phyloP scores from a whole-genome alignment of 1,284 basidiomycete genomes.

The Dichomitus squalens region DNA sequence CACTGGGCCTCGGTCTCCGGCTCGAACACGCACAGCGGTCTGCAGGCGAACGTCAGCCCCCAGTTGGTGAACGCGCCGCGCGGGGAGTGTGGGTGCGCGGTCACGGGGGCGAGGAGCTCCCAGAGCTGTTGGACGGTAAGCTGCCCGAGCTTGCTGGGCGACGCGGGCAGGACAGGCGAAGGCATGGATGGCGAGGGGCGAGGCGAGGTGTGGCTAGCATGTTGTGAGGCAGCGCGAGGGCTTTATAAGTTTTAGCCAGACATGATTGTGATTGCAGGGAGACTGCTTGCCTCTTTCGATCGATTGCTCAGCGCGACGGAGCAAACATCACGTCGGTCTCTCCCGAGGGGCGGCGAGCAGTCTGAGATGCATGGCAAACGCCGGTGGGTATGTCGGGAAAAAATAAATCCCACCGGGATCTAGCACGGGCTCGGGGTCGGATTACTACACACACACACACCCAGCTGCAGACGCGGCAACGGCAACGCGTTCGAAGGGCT shows the following conservation, averaged over 20 bases:
- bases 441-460: neutral
- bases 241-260: conserved; percentile 36
- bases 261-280: conserved; percentile 4
- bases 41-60: conserved; percentile 68
- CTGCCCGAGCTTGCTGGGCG: conserved; percentile 22
- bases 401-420: conserved; percentile 2
- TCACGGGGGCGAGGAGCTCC: conserved; percentile 52
- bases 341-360: conserved; percentile 22
- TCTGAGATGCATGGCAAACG: conserved; percentile 21
- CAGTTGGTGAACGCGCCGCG: conserved; percentile 67
- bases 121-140: conserved; percentile 49
- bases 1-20: conserved; percentile 79
- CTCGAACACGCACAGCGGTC: conserved; percentile 72
- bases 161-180: neutral
- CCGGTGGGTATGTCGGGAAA: conserved; percentile 16
- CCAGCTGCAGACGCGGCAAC: too few relatives aligned
- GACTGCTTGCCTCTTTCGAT: conserved; percentile 27
- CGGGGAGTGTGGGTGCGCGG: conserved; percentile 45
- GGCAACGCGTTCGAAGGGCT: too few relatives aligned
- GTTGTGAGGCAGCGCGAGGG: conserved; percentile 11
- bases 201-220: conserved; percentile 11
- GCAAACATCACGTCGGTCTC: conserved; percentile 18
- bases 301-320: conserved; percentile 34
- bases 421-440: neutral
- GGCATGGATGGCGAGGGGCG: conserved; percentile 1